Evolutionary conservation across 1,139 yeast genomes (phyloP).

Genomic region (Yamadazyma spencermartinsiae): DNA sequence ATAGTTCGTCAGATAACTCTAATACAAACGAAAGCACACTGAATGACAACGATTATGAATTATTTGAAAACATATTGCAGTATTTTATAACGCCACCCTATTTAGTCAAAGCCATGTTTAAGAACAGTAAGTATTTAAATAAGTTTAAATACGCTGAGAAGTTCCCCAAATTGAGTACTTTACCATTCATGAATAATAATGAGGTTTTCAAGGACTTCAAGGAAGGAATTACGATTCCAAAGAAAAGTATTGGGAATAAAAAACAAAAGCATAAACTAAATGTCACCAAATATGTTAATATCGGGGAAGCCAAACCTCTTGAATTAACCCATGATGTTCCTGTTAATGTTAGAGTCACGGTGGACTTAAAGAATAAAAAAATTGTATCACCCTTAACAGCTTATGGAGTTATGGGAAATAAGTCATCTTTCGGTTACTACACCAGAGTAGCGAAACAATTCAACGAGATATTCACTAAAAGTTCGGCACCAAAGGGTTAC

Average conservation of each 20-base stretch:
- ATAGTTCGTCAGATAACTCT: slow-evolving; percentile 13
- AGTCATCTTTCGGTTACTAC: slow-evolving; percentile 69
- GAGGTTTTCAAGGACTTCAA: slow-evolving; percentile 35
- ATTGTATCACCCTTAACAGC: slow-evolving; percentile 76
- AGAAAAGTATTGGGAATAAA: slow-evolving; percentile 44
- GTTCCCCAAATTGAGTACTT: slow-evolving; percentile 68
- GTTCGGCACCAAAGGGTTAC: slow-evolving; percentile 69
- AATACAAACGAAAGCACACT: slow-evolving; percentile 3
- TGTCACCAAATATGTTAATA: slow-evolving; percentile 70
- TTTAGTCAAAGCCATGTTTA: slow-evolving; percentile 63
- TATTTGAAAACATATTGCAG: slow-evolving; percentile 73
- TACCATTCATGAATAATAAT: slow-evolving; percentile 70
- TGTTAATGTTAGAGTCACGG: slow-evolving; percentile 76
- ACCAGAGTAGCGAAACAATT: slow-evolving; percentile 67
- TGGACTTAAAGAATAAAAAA: slow-evolving; percentile 59
- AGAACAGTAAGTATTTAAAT: slow-evolving; percentile 31
- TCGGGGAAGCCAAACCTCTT: slow-evolving; percentile 61
- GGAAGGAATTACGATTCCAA: slow-evolving; percentile 74
- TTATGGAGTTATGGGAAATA: slow-evolving; percentile 61
- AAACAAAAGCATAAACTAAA: slow-evolving; percentile 48
- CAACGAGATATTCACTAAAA: slow-evolving; percentile 68
- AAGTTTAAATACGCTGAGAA: slow-evolving; percentile 67
- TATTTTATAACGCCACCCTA: slow-evolving; percentile 88
- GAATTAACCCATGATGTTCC: slow-evolving; percentile 72
- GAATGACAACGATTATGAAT: slow-evolving; percentile 39